Percentiles rank a stretch among this genome's conserved stretches.
Conservation (phyloP, 352 stramenopile species). For the Phytophthora tubulina region DNA sequence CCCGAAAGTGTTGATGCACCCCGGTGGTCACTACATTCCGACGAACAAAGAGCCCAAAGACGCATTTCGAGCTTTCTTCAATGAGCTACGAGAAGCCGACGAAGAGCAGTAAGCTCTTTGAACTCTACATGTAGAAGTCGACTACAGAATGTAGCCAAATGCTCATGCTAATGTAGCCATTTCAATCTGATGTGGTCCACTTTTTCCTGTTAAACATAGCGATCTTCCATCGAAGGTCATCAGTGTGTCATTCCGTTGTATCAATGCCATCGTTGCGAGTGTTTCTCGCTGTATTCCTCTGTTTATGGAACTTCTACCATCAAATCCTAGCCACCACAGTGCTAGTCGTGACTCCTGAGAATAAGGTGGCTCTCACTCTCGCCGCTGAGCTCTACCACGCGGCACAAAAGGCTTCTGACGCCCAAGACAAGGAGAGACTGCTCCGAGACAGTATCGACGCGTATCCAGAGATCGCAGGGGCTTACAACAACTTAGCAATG, state of each 20-base stretch:
- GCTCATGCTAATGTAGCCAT: slow-evolving; percentile 5
- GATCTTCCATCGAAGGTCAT: slow-evolving; percentile 46
- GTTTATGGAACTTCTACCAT: slow-evolving; percentile 7
- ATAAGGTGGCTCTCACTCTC: slow-evolving; percentile 33
- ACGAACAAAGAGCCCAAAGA: slow-evolving; percentile 89
- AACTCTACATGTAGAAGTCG: background rate
- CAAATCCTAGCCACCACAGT: slow-evolving; percentile 3
- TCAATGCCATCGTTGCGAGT: slow-evolving; percentile 18
- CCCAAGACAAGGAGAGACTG: slow-evolving; percentile 37
- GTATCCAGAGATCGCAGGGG: slow-evolving; percentile 56
- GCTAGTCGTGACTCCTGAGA: slow-evolving; percentile 34
- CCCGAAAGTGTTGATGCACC: slow-evolving; percentile 65
- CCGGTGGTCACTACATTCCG: slow-evolving; percentile 87
- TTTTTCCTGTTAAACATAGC: slow-evolving; percentile 32
- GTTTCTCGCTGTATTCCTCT: slow-evolving; percentile 21
- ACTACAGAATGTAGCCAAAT: slow-evolving; percentile 15
- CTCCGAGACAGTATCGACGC: slow-evolving; percentile 59
- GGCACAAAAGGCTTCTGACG: slow-evolving; percentile 18
- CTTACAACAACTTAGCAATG: slow-evolving; percentile 88
- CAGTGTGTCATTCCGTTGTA: background rate
- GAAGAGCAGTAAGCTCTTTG: slow-evolving; percentile 14
- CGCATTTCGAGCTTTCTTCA: slow-evolving; percentile 74
- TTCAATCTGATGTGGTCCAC: slow-evolving; percentile 23
- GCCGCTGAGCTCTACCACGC: slow-evolving; percentile 45
- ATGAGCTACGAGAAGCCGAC: slow-evolving; percentile 48